Conservation (phyloP, 2,329 filamentous ascomycete species). For the Seiridium cupressi region DNA sequence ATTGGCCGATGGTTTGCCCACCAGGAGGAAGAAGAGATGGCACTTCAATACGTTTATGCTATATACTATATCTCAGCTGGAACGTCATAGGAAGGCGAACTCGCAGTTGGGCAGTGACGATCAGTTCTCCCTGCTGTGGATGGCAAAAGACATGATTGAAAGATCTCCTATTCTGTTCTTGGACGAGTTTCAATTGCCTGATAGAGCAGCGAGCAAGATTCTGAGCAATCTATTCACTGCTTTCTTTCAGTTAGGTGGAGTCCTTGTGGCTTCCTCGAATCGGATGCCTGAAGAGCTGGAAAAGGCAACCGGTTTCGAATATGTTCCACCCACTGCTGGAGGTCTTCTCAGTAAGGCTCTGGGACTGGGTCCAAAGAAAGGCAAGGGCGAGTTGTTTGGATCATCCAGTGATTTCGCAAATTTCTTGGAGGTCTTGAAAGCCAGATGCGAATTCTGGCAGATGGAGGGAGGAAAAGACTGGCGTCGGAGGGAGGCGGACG, state of each 20-base stretch:
- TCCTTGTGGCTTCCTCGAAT: constrained; percentile 78
- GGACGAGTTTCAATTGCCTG: constrained; percentile 82
- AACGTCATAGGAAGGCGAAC: constrained; percentile 54
- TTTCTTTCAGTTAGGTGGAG: constrained; percentile 81
- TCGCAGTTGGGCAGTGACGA: constrained; percentile 18
- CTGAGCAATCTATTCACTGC: constrained; percentile 74
- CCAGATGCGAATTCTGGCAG: constrained; percentile 80
- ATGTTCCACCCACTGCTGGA: constrained; percentile 49
- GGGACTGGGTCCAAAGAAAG: constrained; percentile 32
- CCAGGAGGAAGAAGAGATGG: constrained; percentile 69
- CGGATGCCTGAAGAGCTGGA: constrained; percentile 80
- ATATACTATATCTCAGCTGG: constrained; percentile 70
- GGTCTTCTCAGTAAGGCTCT: constrained; percentile 50
- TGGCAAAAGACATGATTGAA: constrained; percentile 74
- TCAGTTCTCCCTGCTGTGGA: constrained; percentile 65
- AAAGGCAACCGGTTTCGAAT: constrained; percentile 71
- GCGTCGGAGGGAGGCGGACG: constrained; percentile 53
- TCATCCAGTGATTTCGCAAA: constrained; percentile 70
- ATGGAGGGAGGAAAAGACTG: constrained; percentile 77
- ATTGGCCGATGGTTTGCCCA: constrained; percentile 75
- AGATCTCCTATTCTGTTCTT: constrained; percentile 75
- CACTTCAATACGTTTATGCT: constrained; percentile 89
- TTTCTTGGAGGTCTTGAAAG: constrained; percentile 74
- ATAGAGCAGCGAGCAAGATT: constrained; percentile 75
- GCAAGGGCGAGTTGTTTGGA: constrained; percentile 51